A percentile compares a stretch with the other conserved stretches of the same genome.
Evolutionary conservation across 2,329 filamentous ascomycete genomes (phyloP).

Genomic region (Sarocladium brachiariae): DNA sequence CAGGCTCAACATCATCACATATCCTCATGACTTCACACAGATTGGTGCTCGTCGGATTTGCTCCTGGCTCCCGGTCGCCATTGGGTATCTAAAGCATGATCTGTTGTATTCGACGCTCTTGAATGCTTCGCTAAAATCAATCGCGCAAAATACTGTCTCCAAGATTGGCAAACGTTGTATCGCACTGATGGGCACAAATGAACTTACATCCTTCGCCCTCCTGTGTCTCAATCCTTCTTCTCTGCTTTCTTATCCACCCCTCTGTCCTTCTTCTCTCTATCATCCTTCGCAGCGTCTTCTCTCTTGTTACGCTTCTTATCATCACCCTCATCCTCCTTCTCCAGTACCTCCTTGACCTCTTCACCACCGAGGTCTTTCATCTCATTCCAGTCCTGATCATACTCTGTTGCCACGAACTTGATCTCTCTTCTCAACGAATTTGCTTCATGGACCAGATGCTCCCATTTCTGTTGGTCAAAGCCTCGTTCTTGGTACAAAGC

Average conservation of each 20-base stretch:
- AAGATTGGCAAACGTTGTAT: background rate
- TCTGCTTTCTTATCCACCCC: constrained; percentile 23
- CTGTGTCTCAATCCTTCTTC: constrained; percentile 16
- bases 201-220: background rate
- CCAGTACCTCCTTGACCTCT: constrained; percentile 51
- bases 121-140: constrained; percentile 6
- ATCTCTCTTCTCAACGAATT: constrained; percentile 74
- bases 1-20: no score
- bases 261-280: constrained; percentile 27
- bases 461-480: constrained; percentile 73
- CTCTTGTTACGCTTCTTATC: constrained; percentile 30
- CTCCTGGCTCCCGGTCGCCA: no score
- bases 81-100: no score
- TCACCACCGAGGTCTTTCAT: constrained; percentile 63
- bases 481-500: constrained; percentile 69
- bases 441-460: constrained; percentile 69
- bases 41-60: no score
- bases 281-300: constrained; percentile 31
- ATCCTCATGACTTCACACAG: no score
- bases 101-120: constrained; percentile 5
- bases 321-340: constrained; percentile 35
- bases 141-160: background rate
- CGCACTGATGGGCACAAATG: background rate
- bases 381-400: constrained; percentile 88
- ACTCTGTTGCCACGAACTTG: constrained; percentile 72